Evolutionary conservation across 140 eudicot genomes (phyloP), one percentile per base, ranked within the genome.

Genomic region (Flaveria floridana): DNA sequence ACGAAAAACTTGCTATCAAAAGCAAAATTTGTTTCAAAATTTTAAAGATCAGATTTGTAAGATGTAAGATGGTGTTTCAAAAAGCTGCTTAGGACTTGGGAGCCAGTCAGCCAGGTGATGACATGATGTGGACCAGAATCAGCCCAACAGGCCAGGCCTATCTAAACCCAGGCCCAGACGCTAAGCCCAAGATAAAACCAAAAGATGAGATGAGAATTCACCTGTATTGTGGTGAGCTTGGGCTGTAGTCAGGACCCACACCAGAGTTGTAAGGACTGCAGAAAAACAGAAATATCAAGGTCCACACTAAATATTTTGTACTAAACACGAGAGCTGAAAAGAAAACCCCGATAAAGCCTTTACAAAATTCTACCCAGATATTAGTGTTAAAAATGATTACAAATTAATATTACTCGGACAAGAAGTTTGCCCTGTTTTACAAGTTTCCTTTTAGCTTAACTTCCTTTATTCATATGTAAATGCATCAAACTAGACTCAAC

Each of bases 211-310:
- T 20, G 39, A 67, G 9, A 41, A 68, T 72, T 79, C 26, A 90
- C 99, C 99, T 94, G 89, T 86, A 94, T 61, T 87, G 97, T 41
- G 96, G 96, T 30, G 95, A 94, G 85, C 87, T 89, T 6, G 97
- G 97, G 85, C 96, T 91, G 72, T 87, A 90, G 66, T 89, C 99
- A 0, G 99, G 91, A 55, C 81, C 80, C 79, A 65, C 86, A 44
- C 87, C 92, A 7, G 99, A 76, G 75, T 78, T 85, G 70, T 90
- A 88, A 10, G 96, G 99, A 73, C 99, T 90, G 96, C 69, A 82
- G 58, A 69, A 57, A 30, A 11, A 73, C 16, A 70, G 15, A 76
- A 1, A 71, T 56, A 74, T 64, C 26, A 74, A 66, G 19, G 42
- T 6, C 70, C 42, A 59, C 58, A 56, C 28, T 20, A 52, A n/a